Evolutionary conservation across 164 flowering plant species (phyloP).

Genomic region (Cinnamomum chago): DNA sequence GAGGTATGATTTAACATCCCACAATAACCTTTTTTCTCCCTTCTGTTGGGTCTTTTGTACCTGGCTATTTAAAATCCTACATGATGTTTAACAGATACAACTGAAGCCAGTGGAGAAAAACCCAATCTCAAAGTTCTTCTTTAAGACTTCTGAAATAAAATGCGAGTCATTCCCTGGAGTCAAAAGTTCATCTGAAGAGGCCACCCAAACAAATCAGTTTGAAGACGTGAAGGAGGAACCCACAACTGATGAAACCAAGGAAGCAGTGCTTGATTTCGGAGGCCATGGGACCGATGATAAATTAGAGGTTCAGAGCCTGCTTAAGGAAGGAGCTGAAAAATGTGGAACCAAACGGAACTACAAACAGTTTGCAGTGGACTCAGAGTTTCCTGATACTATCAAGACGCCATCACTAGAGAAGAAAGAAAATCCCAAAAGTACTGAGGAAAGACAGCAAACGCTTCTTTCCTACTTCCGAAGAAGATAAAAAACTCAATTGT

Average conservation of each 20-base stretch:
- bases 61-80: neutral
- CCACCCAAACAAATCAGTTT: constrained; percentile 3
- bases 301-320: neutral
- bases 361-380: constrained; percentile 25
- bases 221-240: constrained; percentile 32
- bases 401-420: constrained; percentile 21
- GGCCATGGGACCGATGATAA: constrained; percentile 13
- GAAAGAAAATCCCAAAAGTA: constrained; percentile 28
- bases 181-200: constrained; percentile 16
- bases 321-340: constrained; percentile 17
- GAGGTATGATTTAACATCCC: constrained; percentile 42
- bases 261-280: constrained; percentile 7
- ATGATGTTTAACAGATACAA: constrained; percentile 35
- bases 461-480: constrained; percentile 53
- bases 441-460: constrained; percentile 49
- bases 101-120: constrained; percentile 44
- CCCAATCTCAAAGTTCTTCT: constrained; percentile 60
- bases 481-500: neutral
- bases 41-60: neutral
- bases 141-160: constrained; percentile 32
- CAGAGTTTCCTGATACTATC: constrained; percentile 12
- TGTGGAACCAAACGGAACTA: constrained; percentile 35
- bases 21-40: neutral
- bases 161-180: constrained; percentile 12
- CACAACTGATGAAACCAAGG: constrained; percentile 12